Percentiles rank a stretch among this genome's conserved stretches.
These are phyloP conservation scores for Tagetes erecta DNA, from an alignment of 129 eudicot species.

Conservation along the genomic window DNA sequence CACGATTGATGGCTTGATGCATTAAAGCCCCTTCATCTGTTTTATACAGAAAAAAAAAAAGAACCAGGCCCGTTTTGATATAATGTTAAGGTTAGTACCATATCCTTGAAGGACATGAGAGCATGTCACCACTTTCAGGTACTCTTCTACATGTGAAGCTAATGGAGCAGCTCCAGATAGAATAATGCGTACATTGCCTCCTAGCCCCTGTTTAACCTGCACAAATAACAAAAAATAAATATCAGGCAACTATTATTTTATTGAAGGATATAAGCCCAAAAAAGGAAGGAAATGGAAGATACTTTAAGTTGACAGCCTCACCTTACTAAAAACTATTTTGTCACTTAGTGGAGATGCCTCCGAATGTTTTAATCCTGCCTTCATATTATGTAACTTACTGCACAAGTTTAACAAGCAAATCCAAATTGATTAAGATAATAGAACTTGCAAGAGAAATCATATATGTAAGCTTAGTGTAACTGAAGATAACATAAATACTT, in stretches of 20 bases:
- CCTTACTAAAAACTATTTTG: constrained; percentile 88
- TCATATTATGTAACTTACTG: constrained; percentile 76
- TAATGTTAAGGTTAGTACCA: constrained; percentile 37
- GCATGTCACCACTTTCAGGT: constrained; percentile 70
- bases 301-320: constrained; percentile 15
- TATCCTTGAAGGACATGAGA: constrained; percentile 78
- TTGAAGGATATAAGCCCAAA: not conserved
- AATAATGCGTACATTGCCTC: constrained; percentile 71
- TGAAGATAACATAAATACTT: constrained; percentile 28
- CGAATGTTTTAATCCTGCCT: constrained; percentile 62
- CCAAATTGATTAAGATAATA: not conserved
- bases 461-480: not conserved
- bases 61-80: not conserved
- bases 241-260: not conserved
- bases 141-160: constrained; percentile 74
- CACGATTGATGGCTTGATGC: too few species aligned
- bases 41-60: too few species aligned
- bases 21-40: too few species aligned
- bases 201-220: constrained; percentile 73
- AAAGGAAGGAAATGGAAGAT: not conserved
- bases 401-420: constrained; percentile 27
- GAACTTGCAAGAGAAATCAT: not conserved
- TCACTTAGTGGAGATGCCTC: constrained; percentile 90
- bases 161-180: constrained; percentile 88
- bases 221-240: not conserved